A percentile compares a stretch with the other conserved stretches of the same genome.
Conservation (phyloP, 225 moss, liverwort and hornwort genomes). For the Pseudisothecium myosuroides region DNA sequence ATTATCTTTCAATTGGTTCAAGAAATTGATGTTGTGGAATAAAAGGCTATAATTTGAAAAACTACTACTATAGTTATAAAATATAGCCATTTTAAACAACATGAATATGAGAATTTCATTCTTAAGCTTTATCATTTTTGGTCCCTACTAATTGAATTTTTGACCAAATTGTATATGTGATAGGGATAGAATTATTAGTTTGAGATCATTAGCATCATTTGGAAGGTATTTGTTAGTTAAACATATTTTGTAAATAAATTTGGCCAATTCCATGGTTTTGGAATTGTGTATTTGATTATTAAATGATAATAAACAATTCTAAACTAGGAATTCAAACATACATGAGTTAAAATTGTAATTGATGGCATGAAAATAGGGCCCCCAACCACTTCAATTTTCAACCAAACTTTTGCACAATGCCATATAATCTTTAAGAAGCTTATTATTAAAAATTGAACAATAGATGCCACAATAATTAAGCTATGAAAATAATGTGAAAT, state of each 20-base stretch:
- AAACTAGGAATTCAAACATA: rapidly evolving
- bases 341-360: rapidly evolving
- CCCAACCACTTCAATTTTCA: not conserved
- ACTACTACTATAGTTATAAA: not conserved
- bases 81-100: not conserved
- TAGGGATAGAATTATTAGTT: not conserved
- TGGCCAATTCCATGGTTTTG: not conserved
- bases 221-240: not conserved
- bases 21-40: rapidly evolving
- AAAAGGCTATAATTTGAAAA: rapidly evolving
- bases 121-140: not conserved
- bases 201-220: not conserved
- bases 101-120: not conserved
- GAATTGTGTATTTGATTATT: not conserved
- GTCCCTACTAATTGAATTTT: not conserved
- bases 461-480: not conserved
- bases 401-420: not conserved
- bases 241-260: not conserved
- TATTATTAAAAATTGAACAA: not conserved
- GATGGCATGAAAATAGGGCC: not conserved
- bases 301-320: not conserved
- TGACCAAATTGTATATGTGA: not conserved
- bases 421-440: rapidly evolving
- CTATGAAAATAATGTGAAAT: not conserved
- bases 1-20: not conserved